Percentiles rank a stretch among this genome's conserved stretches.
Conservation (phyloP, 2,329 filamentous ascomycete genomes). For the Penicillium sp. region DNA sequence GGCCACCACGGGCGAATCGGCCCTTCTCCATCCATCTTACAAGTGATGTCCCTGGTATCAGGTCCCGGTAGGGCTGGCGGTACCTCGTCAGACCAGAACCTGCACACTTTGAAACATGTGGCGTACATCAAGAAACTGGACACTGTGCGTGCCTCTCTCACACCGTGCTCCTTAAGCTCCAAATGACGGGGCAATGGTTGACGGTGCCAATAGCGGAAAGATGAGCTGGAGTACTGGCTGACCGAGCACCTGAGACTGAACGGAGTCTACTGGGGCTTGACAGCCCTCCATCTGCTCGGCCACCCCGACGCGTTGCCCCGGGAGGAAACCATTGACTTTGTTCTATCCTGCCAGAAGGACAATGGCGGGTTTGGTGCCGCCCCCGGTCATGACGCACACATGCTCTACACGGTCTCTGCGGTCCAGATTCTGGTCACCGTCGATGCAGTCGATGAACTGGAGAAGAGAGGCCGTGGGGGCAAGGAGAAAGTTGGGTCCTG, state of each 20-base stretch:
- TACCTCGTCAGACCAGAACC: constrained; percentile 48
- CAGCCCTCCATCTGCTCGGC: constrained; percentile 78
- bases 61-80: constrained; percentile 56
- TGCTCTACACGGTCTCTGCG: constrained; percentile 92
- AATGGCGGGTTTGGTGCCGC: constrained; percentile 91
- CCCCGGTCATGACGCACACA: constrained; percentile 90
- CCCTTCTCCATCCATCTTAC: background rate
- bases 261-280: constrained; percentile 95
- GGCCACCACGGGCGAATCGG: background rate
- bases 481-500: constrained; percentile 74
- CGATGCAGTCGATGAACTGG: constrained; percentile 79
- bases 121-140: constrained; percentile 91
- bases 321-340: constrained; percentile 79
- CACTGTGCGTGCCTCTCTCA: constrained; percentile 57
- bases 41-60: constrained; percentile 58
- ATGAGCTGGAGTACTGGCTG: constrained; percentile 96
- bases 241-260: constrained; percentile 95
- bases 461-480: constrained; percentile 63
- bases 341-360: constrained; percentile 89
- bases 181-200: constrained; percentile 24
- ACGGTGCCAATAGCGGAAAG: constrained; percentile 64
- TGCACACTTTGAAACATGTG: constrained; percentile 69
- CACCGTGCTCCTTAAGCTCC: constrained; percentile 11
- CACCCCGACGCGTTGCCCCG: constrained; percentile 78
- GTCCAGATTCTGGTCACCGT: constrained; percentile 88